A percentile compares a stretch with the other conserved stretches of the same genome.
Evolutionary conservation across 208 protist species (phyloP).

Genomic region (Naegleria lovaniensis): DNA sequence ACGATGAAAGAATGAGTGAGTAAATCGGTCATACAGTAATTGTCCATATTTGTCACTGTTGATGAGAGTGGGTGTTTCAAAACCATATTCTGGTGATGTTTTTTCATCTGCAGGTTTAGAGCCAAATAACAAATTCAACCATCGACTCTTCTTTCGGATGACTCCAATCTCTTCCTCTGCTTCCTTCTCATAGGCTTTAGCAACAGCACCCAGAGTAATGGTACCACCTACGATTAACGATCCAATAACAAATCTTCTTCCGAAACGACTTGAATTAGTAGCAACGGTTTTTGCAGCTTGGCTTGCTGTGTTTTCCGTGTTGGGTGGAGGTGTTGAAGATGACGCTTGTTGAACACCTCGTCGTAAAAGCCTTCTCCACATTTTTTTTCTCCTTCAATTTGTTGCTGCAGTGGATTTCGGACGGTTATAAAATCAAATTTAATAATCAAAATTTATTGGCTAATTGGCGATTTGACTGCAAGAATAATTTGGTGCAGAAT

Average conservation of each 20-base stretch:
- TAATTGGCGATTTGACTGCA: too few relatives aligned
- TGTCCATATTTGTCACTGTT: not conserved
- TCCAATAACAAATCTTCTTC: not conserved
- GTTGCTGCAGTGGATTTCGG: not conserved
- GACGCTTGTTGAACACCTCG: not conserved
- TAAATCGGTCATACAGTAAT: not conserved
- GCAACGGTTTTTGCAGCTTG: too few relatives aligned
- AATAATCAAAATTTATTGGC: too few relatives aligned
- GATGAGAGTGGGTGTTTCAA: not conserved
- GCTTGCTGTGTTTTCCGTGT: too few relatives aligned
- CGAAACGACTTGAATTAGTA: not conserved
- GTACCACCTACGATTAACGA: not conserved
- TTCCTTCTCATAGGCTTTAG: not conserved
- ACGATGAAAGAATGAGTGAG: not conserved
- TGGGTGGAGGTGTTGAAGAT: too few relatives aligned
- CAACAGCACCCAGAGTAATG: not conserved
- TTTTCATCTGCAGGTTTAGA: not conserved
- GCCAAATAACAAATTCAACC: not conserved
- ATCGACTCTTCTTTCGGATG: not conserved
- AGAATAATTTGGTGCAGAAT: too few relatives aligned
- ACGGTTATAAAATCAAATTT: not conserved
- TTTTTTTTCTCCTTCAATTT: not conserved
- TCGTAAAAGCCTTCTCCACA: not conserved
- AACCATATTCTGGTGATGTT: not conserved
- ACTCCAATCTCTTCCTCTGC: not conserved